Base-by-base conservation (phyloP, 257 asterid species). In the Solanum boliviense region DNA sequence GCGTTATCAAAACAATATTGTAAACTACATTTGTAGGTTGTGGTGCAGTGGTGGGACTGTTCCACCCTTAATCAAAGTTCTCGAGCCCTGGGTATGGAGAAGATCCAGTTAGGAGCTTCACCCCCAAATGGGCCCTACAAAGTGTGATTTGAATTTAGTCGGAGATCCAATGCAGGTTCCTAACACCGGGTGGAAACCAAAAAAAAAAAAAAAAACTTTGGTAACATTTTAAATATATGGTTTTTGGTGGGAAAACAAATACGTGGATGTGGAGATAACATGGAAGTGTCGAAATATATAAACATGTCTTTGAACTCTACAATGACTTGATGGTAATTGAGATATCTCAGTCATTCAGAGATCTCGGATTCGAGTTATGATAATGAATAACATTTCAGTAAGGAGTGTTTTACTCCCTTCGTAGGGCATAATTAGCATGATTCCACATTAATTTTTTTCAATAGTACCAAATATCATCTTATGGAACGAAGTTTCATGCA, bases 41-140 rank as follows among this genome's bases (percentile, higher is more conserved):
- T 52, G 4, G 23, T 52, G 4, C 1, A 52, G 0, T 6, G n/a
- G 10, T 56, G 65, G 4, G 1, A 56, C 4, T 56, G n/a, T 0
- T 56, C n/a, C n/a, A 56, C 9, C n/a, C n/a, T 56, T 18, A 18
- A 18, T 0, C 0, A 56, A 0, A 56, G 4, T 20, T 18, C 1
- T 56, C 65, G 1, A 0, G 2, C 0, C 4, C 10, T 18, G 0
- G 9, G 4, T 56, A 52, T 2, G 9, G 4, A 52, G 62, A 52
- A 52, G 1, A 52, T 52, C 4, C 2, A 18, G 0, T 52, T 18
- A 2, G 9, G 62, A 18, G 62, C 4, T 0, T 0, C 62, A 52
- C n/a, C n/a, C 23, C 0, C 0, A 0, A 52, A 52, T 52, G 62
- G 4, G 2, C 4, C 10, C 0, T 52, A 23, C 1, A 52, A 0